Conservation (phyloP, 257 asterid species). For the Lycium barbarum region DNA sequence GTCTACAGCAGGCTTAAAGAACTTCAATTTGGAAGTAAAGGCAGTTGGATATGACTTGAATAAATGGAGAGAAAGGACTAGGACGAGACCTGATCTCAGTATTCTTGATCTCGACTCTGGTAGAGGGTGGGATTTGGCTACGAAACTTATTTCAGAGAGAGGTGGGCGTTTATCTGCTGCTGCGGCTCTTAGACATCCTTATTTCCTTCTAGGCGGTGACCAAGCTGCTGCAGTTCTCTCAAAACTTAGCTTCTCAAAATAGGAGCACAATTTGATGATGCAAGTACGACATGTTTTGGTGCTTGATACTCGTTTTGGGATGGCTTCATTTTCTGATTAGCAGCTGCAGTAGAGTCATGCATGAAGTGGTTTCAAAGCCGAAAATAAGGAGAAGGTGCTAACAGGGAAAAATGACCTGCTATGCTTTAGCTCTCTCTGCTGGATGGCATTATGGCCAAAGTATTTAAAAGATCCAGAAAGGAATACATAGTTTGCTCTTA, state of each 20-base stretch:
- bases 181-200: constrained; percentile 95
- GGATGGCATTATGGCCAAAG: neutral
- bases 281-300: neutral
- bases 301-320: neutral
- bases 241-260: constrained; percentile 61
- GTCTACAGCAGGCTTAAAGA: constrained; percentile 77
- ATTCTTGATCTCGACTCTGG: constrained; percentile 94
- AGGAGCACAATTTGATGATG: constrained; percentile 16
- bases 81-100: constrained; percentile 71
- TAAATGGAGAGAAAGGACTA: constrained; percentile 80
- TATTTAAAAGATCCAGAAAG: constrained; percentile 14
- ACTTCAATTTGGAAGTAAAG: constrained; percentile 80
- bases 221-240: constrained; percentile 93
- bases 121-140: constrained; percentile 97
- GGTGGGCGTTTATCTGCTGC: constrained; percentile 85
- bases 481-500: neutral
- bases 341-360: neutral
- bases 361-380: neutral
- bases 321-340: neutral
- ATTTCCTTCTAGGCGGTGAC: constrained; percentile 89
- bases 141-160: constrained; percentile 82
- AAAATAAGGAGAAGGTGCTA: constrained; percentile 14
- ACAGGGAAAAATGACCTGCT: constrained; percentile 12
- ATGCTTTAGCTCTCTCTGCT: constrained; percentile 1
- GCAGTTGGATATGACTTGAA: constrained; percentile 78